Base-by-base conservation (phyloP, 2,329 filamentous ascomycete genomes). In the Ilyonectria destructans region DNA sequence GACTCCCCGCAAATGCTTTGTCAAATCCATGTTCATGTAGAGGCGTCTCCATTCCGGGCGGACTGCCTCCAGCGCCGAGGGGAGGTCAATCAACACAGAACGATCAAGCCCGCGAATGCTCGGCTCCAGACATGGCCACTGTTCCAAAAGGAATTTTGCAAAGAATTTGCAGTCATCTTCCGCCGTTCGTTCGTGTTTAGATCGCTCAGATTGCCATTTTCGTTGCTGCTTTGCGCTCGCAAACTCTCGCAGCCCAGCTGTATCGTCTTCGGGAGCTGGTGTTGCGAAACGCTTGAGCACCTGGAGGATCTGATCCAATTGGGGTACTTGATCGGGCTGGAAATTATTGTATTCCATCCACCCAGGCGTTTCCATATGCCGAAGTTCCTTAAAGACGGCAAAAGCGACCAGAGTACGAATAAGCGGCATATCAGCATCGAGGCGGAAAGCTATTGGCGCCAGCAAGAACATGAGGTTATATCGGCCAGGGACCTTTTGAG, bases 51-150 rank as follows among this genome's bases (percentile, higher is more conserved):
- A 77, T 64, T 77, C 75, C 13, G 75, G 65, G 3, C 75, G 68
- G 12, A 77, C 71, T 6, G 67, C 70, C 23, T 74, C 69, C 56
- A 77, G 49, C 6, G 74, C 75, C 29, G 65, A 52, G 7, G 61
- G 69, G 2, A 77, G 64, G 6, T 77, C 75, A n/a, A 77, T 55
- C 33, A 77, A 49, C 2, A 76, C 26, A 19, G 67, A 54, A 8
- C 49, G 43, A 7, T 67, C 43, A 2, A 77, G 29, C 2, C 65
- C 71, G 9, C 48, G 17, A 8, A 68, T 52, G 58, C 21, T 74
- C 3, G 75, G 75, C 19, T 77, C 71, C 2, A 74, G 9, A 26
- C 75, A 76, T 15, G 75, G 75, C 75, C 75, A 77, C 52, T 77
- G 75, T 2, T 23, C 48, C 9, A 77, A 45, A 4, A 77, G 65